Evolutionary conservation across 2,329 filamentous ascomycete species (phyloP), one percentile per base, ranked within the genome.

Genomic region (Septoria petroselini): DNA sequence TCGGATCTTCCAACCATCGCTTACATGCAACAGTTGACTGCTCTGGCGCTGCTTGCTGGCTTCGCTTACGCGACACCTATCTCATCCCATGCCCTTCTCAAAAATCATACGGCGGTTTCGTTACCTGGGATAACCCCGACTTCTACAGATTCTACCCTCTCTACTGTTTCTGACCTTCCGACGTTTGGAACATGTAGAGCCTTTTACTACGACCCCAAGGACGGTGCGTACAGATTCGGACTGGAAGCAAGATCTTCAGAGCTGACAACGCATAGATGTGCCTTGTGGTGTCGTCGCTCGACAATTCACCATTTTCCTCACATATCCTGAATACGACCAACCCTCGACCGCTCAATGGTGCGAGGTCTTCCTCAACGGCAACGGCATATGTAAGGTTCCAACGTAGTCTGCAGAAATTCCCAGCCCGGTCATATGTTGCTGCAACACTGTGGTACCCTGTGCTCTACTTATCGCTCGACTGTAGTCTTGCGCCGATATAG

Each of bases 151-250:
- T 14, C 4, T 29, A 14, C 25, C 23, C 15, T 18, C 34, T n/a
- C 41, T 8, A 29, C 34, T 12, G 30, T 19, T 18, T 19, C 21
- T 14, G 41, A 30, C 14, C 38, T 37, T 21, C 42, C 43, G 18
- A 44, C 47, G 17, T 35, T 17, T 38, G 43, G 43, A n/a, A 30
- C 33, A 4, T 54, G 54, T 19, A 51, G 45, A 17, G 40, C 40
- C 38, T 38, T 42, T 15, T 48, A 52, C 19, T 72, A 70, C 52
- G 65, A 69, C 33, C 48, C 57, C 6, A 63, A 46, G 39, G 25
- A 38, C 5, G 34, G 43, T 46, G 39, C 21, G 43, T 7, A 9
- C 21, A 14, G 6, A 27, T 8, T 9, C 23, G 9, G 5, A 27
- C 23, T 9, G 9, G 15, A n/a, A 7, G 5, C 15, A 33, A n/a